Evolutionary conservation across 139 green algal species (phyloP), one percentile per base, ranked within the genome.

Genomic region (Chlamydomonas urium): DNA sequence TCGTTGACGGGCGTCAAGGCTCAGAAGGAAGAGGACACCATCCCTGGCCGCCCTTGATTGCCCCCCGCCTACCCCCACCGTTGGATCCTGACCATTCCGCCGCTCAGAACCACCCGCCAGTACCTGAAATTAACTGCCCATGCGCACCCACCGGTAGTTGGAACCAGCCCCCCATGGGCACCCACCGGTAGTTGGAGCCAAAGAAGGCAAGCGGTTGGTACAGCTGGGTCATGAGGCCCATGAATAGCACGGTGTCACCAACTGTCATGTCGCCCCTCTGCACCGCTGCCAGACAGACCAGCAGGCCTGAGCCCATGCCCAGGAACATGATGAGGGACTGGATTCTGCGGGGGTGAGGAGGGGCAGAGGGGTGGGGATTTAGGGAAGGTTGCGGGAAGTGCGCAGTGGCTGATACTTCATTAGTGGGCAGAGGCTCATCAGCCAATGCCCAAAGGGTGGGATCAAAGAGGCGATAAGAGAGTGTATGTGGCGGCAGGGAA

Each of bases 131-230:
- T 53, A 53, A 53, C 14, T 53, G 17, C 14, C 45, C 17, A 14
- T 14, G 14, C 45, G 17, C 45, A 53, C 14, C 45, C 45, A 53
- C 45, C 45, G 17, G 14, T 17, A 29, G 17, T 62, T 62, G 21
- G 28, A 23, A 26, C 62, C 23, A 38, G 17, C 21, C 47, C 36
- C 37, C 8, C 63, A 35, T 4, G 34, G 61, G 24, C 29, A 88
- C 78, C 73, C 84, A 81, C 33, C 89, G 57, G 72, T 91, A 93
- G 77, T 93, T 91, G 67, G 47, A 84, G 29, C 92, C 92, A 65
- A 97, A 93, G 75, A 89, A 96, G 66, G 92, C 93, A 47, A 97
- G 87, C 3, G 92, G 92, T 17, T 84, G 83, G 73, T 94, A 94
- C 24, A 97, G 85, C 84, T 97, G 92, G 65, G 89, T 79, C 74